Evolutionary conservation across 805 yeast species (phyloP), one percentile per base, ranked within the genome.

Genomic region (Yamadazyma kitorensis): DNA sequence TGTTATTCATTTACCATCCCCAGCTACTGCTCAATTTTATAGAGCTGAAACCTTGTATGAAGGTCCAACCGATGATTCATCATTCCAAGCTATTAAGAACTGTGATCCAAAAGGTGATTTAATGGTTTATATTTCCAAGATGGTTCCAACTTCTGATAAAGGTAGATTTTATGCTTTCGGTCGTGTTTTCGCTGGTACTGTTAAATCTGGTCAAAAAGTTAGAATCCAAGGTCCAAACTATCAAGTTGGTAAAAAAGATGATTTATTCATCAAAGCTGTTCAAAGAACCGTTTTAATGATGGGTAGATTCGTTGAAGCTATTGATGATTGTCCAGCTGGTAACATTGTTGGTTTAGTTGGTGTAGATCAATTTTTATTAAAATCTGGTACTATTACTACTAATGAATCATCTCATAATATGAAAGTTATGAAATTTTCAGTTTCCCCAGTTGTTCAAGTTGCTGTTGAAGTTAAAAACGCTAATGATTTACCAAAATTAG

Each of bases 151-250:
- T 69, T 91, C 98, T 58, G 98, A 91, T 75, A 93, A 91, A 81
- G 98, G 98, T 82, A 88, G 98, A 79, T 91, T 91, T 95, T 91
- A 88, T 84, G 98, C 98, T 66, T 93, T 91, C 78, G 98, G 98
- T 75, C 93, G 98, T 82, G 98, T 91, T 69, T 91, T 91, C 79
- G 86, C 98, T 58, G 98, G 98, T 88, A 91, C 98, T 63, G 97
- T 93, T 64, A 86, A 75, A 71, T 86, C 96, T 60, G 98, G 98
- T 76, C 87, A 83, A 82, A 91, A 91, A 86, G 96, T 91, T 65
- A 86, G 98, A 80, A 91, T 91, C 66, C 98, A 91, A 80, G 98
- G 98, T 76, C 98, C 98, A 70, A 91, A 91, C 95, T 91, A 88
- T 77, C 80, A 80, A 60, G 96, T 95, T 70, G 98, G 98, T 72